These are phyloP conservation scores for Dipodascus albidus DNA, from an alignment of 805 yeast species.

Conservation along the genomic window DNA sequence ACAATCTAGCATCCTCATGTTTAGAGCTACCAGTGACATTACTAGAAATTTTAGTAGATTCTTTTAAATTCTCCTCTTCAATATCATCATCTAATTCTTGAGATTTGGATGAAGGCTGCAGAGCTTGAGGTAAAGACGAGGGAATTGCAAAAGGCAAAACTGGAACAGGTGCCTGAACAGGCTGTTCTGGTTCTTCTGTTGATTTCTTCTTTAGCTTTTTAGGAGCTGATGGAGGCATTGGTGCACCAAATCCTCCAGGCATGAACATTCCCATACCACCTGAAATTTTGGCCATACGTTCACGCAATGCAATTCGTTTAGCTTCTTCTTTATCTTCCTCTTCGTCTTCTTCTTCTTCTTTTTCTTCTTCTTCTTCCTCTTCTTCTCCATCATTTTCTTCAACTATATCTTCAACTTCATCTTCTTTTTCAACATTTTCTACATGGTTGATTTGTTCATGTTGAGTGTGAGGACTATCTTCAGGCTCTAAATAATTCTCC, in stretches of 20 bases:
- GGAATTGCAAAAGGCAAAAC: background rate
- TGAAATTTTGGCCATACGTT: conserved; percentile 91
- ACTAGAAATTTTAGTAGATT: background rate
- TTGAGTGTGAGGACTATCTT: background rate
- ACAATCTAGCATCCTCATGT: background rate
- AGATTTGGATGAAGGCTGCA: background rate
- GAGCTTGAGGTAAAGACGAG: background rate
- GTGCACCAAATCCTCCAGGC: background rate
- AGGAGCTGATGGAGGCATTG: background rate
- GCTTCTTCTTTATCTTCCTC: conserved; percentile 39
- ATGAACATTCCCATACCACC: conserved; percentile 37
- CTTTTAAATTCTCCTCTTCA: background rate
- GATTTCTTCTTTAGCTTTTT: background rate
- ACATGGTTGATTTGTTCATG: no score
- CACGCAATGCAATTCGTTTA: conserved; percentile 66
- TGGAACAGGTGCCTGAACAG: conserved; percentile 3
- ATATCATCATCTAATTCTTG: background rate
- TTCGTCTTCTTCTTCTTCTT: conserved; percentile 23
- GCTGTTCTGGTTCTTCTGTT: background rate
- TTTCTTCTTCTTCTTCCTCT: conserved; percentile 22
- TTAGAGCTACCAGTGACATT: background rate
- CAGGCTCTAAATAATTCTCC: background rate
- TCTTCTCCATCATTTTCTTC: conserved; percentile 11
- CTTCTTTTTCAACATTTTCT: background rate
- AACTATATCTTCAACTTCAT: conserved; percentile 5